A percentile compares a stretch with the other conserved stretches of the same genome.
phyloP scores from a whole-genome alignment of 2,329 filamentous ascomycete species.

The Aureobasidium sp. region DNA sequence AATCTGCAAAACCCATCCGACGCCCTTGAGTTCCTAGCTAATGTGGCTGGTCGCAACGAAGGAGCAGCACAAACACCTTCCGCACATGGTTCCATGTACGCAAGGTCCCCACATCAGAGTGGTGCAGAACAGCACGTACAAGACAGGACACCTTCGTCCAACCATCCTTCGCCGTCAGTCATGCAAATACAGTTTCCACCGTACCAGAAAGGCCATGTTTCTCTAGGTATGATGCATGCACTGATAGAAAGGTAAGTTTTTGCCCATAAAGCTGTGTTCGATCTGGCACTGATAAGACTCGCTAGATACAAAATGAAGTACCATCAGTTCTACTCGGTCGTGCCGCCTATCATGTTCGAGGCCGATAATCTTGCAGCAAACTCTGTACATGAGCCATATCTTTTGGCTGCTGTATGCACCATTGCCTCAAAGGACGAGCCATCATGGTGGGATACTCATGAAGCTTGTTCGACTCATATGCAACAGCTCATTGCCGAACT shows the following conservation, averaged over 20 bases:
- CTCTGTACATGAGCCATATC: constrained; percentile 26
- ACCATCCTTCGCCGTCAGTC: neutral
- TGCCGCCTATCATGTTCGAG: constrained; percentile 26
- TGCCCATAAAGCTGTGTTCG: neutral
- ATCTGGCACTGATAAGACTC: neutral
- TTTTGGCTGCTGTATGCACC: constrained; percentile 28
- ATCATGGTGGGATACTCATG: constrained; percentile 28
- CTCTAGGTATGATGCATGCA: constrained; percentile 25
- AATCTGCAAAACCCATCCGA: constrained; percentile 30
- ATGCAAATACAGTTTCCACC: constrained; percentile 22
- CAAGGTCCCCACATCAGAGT: constrained; percentile 16
- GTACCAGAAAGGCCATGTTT: constrained; percentile 24
- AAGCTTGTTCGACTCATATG: constrained; percentile 29
- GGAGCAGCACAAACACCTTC: constrained; percentile 25
- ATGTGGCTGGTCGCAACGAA: constrained; percentile 28
- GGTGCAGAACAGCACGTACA: constrained; percentile 2
- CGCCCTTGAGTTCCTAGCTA: constrained; percentile 28
- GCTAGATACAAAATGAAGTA: constrained; percentile 27
- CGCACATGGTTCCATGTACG: constrained; percentile 24
- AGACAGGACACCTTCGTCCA: neutral
- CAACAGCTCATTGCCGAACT: constrained; percentile 27
- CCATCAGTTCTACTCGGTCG: constrained; percentile 29
- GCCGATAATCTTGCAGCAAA: constrained; percentile 23
- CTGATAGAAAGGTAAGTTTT: constrained; percentile 18
- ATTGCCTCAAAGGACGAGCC: constrained; percentile 30